Evolutionary conservation across 192 early-diverging fungal species (phyloP).

Genomic region (Coemansia sp.): DNA sequence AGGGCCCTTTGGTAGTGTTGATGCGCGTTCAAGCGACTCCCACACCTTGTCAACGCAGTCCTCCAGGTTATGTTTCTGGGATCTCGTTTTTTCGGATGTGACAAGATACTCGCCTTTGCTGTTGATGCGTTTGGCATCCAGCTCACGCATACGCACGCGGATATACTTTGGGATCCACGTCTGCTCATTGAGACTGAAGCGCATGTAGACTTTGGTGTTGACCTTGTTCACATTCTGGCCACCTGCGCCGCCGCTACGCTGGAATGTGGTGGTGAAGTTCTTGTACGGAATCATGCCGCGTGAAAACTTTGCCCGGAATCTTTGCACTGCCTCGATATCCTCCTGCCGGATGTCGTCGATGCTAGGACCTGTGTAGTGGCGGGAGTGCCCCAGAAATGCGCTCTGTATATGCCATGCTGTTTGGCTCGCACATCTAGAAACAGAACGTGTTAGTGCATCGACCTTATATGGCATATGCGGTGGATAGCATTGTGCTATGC

Average conservation of each 20-base stretch:
- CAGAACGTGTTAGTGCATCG: too few relatives aligned
- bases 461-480: too few relatives aligned
- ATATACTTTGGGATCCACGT: conserved; percentile 76
- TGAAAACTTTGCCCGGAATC: conserved; percentile 55
- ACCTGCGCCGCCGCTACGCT: conserved; percentile 80
- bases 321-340: conserved; percentile 50
- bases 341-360: conserved; percentile 33
- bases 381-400: background rate
- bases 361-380: background rate
- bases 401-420: background rate
- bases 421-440: too few relatives aligned
- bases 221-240: conserved; percentile 96
- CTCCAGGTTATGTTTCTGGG: conserved; percentile 75
- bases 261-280: conserved; percentile 59
- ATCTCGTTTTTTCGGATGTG: conserved; percentile 72
- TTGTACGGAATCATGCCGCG: conserved; percentile 64
- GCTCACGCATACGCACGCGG: conserved; percentile 57
- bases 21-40: conserved; percentile 60
- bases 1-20: conserved; percentile 66
- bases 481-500: background rate
- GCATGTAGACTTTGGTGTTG: conserved; percentile 83
- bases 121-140: conserved; percentile 63
- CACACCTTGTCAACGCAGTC: conserved; percentile 77
- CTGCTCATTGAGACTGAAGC: conserved; percentile 65
- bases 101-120: conserved; percentile 73